Evolutionary conservation across 75 land plant genomes (phyloP), one percentile per base, ranked within the genome.

Genomic region (Gnetum montanum): DNA sequence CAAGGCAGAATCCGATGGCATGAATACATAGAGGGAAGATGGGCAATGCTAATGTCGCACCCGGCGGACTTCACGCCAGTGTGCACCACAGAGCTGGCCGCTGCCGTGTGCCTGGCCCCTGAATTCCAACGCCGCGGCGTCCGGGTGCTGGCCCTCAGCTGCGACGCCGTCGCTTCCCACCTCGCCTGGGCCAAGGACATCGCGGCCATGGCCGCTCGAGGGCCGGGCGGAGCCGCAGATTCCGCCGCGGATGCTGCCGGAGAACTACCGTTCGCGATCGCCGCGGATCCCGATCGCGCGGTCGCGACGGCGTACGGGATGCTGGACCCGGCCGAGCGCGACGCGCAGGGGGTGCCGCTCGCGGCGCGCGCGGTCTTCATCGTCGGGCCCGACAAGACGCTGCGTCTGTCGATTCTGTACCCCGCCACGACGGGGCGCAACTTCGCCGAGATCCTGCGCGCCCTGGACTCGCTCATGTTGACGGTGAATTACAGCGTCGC

Each of bases 51-150:
- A 8, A 61, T 76, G 27, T 76, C 79, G 6, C 79, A 76, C 28
- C 79, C 79, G 38, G 67, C 55, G 45, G 79, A 76, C 33, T 76
- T 72, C 70, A 76, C 79, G n/a, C 79, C 79, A 3, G 79, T 76
- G 22, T 76, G 79, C 65, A 76, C 79, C 34, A 66, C 79, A 3
- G 79, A 76, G 60, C 70, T 76, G 23, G 79, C 66, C 26, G 46
- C 79, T 0, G 60, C 72, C 45, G 79, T 58, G 1, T 35, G 45
- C n/a, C 31, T 51, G 20, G 34, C 66, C 57, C 79, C 75, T n/a
- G 79, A 76, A 44, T 72, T 76, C 43, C 62, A 66, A 31, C 53
- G 50, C 31, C 64, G 79, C 4, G 79, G 79, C 18, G 77, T 72
- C 33, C 65, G 61, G 61, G 70, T 76, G 24, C 49, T 76, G 28